phyloP scores from a whole-genome alignment of 2,329 filamentous ascomycete species.

The Bipolaris bicolor region DNA sequence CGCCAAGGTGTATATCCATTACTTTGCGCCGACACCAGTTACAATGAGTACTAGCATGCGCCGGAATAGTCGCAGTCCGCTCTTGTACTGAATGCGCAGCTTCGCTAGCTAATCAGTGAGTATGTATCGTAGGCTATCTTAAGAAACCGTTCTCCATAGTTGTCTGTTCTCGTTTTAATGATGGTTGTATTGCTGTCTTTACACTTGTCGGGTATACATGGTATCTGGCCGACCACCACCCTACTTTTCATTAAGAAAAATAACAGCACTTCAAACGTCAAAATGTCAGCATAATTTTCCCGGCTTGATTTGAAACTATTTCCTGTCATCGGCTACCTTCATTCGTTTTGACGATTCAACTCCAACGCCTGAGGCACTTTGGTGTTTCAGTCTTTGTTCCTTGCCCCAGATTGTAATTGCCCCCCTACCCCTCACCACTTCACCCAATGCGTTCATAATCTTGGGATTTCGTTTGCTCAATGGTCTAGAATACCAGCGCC shows the following conservation, averaged over 20 bases:
- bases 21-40: background rate
- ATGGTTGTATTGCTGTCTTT: background rate
- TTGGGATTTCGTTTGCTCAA: constrained; percentile 1
- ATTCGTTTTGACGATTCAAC: constrained; percentile 7
- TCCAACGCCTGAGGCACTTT: constrained; percentile 19
- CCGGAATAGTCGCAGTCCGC: background rate
- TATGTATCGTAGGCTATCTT: too few species aligned
- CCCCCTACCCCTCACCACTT: constrained; percentile 26
- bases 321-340: background rate
- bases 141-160: background rate
- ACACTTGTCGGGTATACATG: background rate
- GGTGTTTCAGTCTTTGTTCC: constrained; percentile 30
- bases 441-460: constrained; percentile 20
- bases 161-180: background rate
- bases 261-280: background rate
- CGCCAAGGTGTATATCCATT: background rate
- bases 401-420: constrained; percentile 20
- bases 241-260: background rate
- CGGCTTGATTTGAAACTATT: background rate
- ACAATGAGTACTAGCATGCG: background rate
- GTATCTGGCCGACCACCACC: background rate
- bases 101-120: background rate
- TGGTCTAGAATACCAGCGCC: constrained; percentile 12
- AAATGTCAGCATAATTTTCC: background rate
- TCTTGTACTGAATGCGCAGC: background rate